Evolutionary conservation across 2,329 filamentous ascomycete genomes (phyloP).

Genomic region (Aspergillus arachidicola): DNA sequence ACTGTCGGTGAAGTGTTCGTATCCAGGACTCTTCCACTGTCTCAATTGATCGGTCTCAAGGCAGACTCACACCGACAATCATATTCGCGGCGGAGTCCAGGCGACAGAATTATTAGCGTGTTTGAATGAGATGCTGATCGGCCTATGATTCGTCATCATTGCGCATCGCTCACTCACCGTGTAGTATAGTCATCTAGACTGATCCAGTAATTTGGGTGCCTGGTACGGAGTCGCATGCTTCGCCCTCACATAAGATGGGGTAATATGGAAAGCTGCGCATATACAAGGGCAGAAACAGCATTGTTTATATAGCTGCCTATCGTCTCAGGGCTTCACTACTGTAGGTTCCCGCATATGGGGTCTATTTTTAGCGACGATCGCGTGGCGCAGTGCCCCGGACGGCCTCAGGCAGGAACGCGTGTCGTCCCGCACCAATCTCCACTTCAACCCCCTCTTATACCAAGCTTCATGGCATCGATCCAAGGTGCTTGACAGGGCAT

Average conservation of each 20-base stretch:
- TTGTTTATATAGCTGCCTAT: constrained; percentile 6
- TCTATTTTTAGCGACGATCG: constrained; percentile 12
- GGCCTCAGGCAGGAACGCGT: constrained; percentile 1
- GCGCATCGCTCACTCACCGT: background rate
- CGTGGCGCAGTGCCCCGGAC: constrained; percentile 7
- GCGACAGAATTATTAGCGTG: background rate
- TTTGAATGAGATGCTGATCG: background rate
- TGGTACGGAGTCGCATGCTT: background rate
- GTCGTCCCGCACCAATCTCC: background rate
- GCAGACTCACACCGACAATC: background rate
- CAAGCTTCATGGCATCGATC: background rate
- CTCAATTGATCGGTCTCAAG: background rate
- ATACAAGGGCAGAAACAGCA: background rate
- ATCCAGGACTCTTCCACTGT: background rate
- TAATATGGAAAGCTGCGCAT: background rate
- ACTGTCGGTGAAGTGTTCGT: background rate
- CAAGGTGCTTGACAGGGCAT: background rate
- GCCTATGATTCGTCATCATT: background rate
- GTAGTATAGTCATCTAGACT: background rate
- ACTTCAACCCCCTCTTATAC: background rate
- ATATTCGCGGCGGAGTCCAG: background rate
- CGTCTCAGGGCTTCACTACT: background rate
- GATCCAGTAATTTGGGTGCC: background rate
- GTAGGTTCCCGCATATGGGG: background rate
- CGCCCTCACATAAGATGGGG: background rate